These are phyloP conservation scores for Abortiporus biennis DNA, from an alignment of 1,284 basidiomycete species.

Conservation along the genomic window DNA sequence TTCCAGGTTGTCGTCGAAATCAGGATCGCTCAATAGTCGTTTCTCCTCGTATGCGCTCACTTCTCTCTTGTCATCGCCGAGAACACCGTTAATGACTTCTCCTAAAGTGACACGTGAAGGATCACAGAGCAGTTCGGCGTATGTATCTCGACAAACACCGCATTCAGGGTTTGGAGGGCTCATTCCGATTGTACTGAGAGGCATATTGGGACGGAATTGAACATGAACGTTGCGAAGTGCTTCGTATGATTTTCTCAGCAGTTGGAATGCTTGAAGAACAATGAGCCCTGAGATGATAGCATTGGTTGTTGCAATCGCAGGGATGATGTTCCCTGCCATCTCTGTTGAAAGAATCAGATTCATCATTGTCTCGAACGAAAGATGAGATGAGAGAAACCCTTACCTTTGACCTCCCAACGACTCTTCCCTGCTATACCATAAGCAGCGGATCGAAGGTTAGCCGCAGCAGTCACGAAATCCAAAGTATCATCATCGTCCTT, in stretches of 20 bases:
- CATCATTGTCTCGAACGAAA: neutral
- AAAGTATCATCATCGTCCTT: slow-evolving; percentile 98
- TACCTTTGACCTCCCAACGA: slow-evolving; percentile 95
- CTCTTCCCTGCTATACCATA: slow-evolving; percentile 90
- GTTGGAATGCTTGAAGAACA: slow-evolving; percentile 86
- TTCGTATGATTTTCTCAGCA: slow-evolving; percentile 61
- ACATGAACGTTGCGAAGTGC: slow-evolving; percentile 66
- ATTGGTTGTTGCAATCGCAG: slow-evolving; percentile 98
- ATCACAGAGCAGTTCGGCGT: slow-evolving; percentile 71
- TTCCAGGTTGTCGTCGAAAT: slow-evolving; percentile 82
- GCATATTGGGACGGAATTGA: slow-evolving; percentile 70
- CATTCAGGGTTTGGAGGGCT: slow-evolving; percentile 70
- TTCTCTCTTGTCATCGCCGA: slow-evolving; percentile 53
- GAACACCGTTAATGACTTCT: slow-evolving; percentile 63
- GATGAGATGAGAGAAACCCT: neutral
- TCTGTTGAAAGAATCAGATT: slow-evolving; percentile 43
- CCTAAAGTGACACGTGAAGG: slow-evolving; percentile 60
- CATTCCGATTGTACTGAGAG: slow-evolving; percentile 61
- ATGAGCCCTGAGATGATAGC: slow-evolving; percentile 94
- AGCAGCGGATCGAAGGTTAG: slow-evolving; percentile 87
- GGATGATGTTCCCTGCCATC: slow-evolving; percentile 99
- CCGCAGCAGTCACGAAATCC: slow-evolving; percentile 93
- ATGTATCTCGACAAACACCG: slow-evolving; percentile 84
- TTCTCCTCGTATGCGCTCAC: slow-evolving; percentile 87
- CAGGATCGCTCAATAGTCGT: slow-evolving; percentile 78